Conservation (phyloP, 176 grass and related monocot genomes). For the Triticum timopheevii region DNA sequence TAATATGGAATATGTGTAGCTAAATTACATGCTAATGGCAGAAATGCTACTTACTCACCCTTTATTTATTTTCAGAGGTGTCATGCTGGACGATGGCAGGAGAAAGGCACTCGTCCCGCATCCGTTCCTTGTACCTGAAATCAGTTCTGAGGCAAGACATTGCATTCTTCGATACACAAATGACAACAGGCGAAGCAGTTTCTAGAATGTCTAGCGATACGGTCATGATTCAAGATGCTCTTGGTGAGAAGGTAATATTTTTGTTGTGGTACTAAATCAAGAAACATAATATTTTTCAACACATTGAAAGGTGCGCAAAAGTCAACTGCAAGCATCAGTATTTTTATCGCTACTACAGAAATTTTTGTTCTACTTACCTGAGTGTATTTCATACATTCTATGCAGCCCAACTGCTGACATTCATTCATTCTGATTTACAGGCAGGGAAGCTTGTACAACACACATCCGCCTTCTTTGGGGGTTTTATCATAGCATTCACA, state of each 20-base stretch:
- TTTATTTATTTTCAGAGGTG: constrained; percentile 43
- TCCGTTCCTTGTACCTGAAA: constrained; percentile 54
- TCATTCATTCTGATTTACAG: constrained; percentile 36
- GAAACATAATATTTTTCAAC: neutral
- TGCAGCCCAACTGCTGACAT: neutral
- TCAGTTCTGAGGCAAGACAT: constrained; percentile 57
- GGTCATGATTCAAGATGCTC: constrained; percentile 47
- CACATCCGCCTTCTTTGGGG: constrained; percentile 43
- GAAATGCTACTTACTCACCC: neutral
- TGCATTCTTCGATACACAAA: constrained; percentile 57
- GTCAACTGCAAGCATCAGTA: too few species aligned
- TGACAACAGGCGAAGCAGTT: constrained; percentile 55
- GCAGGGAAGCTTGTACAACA: constrained; percentile 71
- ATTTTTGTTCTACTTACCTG: neutral
- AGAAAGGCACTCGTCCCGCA: constrained; percentile 51
- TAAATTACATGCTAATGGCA: neutral
- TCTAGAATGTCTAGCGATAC: constrained; percentile 55
- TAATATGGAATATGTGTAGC: neutral
- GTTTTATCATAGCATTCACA: constrained; percentile 71
- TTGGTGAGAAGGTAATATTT: constrained; percentile 54
- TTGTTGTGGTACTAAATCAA: neutral
- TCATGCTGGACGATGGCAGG: constrained; percentile 60
- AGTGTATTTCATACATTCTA: constrained; percentile 1
- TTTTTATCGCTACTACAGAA: neutral
- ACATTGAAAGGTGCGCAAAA: too few species aligned